These are phyloP conservation scores for Chaetomium tenue DNA, from an alignment of 495 filamentous ascomycete genomes.

Conservation along the genomic window DNA sequence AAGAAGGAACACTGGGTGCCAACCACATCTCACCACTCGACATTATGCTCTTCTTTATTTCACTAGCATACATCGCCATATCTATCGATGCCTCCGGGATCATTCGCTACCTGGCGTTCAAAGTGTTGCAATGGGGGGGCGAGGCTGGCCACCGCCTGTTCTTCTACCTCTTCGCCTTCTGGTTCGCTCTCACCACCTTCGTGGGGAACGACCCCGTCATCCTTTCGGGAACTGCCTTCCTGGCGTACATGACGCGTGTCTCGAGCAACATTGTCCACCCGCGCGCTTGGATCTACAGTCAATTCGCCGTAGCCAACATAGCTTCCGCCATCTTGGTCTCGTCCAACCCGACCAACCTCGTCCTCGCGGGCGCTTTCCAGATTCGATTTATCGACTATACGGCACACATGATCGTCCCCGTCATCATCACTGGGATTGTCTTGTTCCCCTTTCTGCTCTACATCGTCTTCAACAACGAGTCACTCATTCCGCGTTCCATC, in stretches of 20 bases:
- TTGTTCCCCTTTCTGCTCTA: conserved; percentile 64
- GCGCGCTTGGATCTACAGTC: conserved; percentile 65
- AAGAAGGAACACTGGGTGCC: conserved; percentile 60
- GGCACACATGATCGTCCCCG: conserved; percentile 67
- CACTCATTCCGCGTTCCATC: conserved; percentile 61
- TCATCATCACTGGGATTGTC: conserved; percentile 59
- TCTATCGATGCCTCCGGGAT: conserved; percentile 69
- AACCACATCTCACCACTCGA: conserved; percentile 60
- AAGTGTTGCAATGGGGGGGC: conserved; percentile 63
- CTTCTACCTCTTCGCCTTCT: conserved; percentile 68
- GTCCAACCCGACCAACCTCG: conserved; percentile 69
- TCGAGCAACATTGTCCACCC: conserved; percentile 66
- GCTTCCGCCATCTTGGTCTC: conserved; percentile 67
- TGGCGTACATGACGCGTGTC: conserved; percentile 69
- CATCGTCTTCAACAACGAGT: conserved; percentile 59
- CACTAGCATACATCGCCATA: conserved; percentile 70
- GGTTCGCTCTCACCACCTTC: conserved; percentile 61
- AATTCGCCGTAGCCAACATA: conserved; percentile 67
- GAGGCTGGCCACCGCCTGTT: conserved; percentile 59
- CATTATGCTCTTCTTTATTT: conserved; percentile 67
- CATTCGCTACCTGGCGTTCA: conserved; percentile 64
- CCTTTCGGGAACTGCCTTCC: conserved; percentile 64
- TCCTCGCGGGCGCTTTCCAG: conserved; percentile 65
- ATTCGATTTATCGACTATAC: conserved; percentile 68
- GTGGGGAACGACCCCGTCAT: conserved; percentile 72